Evolutionary conservation across 2,329 filamentous ascomycete genomes (phyloP).

Genomic region (Talaromyces islandicus): DNA sequence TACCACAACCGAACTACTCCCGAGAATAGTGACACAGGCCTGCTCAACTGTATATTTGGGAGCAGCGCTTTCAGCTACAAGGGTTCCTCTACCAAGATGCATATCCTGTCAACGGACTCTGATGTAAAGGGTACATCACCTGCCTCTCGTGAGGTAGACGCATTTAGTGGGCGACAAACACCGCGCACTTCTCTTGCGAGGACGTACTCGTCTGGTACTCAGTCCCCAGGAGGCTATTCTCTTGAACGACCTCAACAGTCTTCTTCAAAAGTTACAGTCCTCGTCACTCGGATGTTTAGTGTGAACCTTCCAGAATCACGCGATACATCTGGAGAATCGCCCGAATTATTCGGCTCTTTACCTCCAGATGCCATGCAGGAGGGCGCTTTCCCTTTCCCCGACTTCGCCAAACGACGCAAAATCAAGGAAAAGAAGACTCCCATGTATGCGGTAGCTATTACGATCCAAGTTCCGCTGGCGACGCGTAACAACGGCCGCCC

Average conservation of each 20-base stretch:
- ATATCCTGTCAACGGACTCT: constrained; percentile 46
- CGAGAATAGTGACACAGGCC: constrained; percentile 48
- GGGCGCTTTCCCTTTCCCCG: constrained; percentile 32
- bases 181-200: constrained; percentile 30
- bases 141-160: constrained; percentile 13
- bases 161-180: constrained; percentile 11
- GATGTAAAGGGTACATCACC: constrained; percentile 24
- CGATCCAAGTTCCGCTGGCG: constrained; percentile 47
- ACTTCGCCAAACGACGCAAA: constrained; percentile 37
- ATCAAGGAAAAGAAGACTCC: constrained; percentile 50
- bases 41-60: constrained; percentile 56
- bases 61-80: constrained; percentile 53
- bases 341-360: constrained; percentile 23
- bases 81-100: constrained; percentile 56
- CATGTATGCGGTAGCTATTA: constrained; percentile 55
- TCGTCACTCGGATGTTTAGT: constrained; percentile 56
- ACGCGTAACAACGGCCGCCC: constrained; percentile 28
- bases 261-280: constrained; percentile 45
- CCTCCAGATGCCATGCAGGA: constrained; percentile 29
- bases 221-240: constrained; percentile 13
- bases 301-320: constrained; percentile 46
- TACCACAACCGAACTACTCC: constrained; percentile 32
- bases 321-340: constrained; percentile 28
- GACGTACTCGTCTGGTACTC: constrained; percentile 32
- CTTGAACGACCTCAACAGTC: constrained; percentile 25